phyloP scores from a whole-genome alignment of 2,329 filamentous ascomycete genomes.

The Paraphaeosphaeria minitans region DNA sequence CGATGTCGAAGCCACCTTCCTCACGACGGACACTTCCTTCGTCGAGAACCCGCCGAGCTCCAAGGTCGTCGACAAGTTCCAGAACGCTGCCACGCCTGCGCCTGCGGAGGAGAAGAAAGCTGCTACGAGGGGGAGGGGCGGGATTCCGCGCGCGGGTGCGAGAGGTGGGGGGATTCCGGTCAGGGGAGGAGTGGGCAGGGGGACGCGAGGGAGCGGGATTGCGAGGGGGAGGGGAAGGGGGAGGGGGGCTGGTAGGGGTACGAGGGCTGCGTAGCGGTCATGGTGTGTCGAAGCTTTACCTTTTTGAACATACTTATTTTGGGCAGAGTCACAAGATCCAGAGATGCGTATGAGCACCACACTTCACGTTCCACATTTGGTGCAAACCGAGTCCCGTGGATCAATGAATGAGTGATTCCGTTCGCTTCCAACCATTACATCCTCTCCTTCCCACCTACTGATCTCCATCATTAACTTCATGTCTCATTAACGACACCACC shows the following conservation, averaged over 20 bases:
- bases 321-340: not conserved
- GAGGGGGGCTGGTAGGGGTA: conserved; percentile 24
- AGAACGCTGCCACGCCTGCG: conserved; percentile 43
- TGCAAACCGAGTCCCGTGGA: not conserved
- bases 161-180: conserved; percentile 39
- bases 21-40: conserved; percentile 92
- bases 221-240: conserved; percentile 46
- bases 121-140: conserved; percentile 35
- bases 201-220: conserved; percentile 45
- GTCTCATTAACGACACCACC: conserved; percentile 20
- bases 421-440: not conserved
- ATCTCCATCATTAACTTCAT: not conserved
- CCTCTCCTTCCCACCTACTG: not conserved
- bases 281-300: not conserved
- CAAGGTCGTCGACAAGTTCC: conserved; percentile 52
- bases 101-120: conserved; percentile 26
- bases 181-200: conserved; percentile 38
- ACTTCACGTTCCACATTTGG: not conserved
- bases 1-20: conserved; percentile 78
- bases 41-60: conserved; percentile 77
- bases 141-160: conserved; percentile 42
- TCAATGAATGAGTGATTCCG: not conserved
- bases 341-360: not conserved
- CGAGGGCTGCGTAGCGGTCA: conserved; percentile 26
- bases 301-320: not conserved